Evolutionary conservation across 805 yeast species (phyloP).

Genomic region (Saccharomycopsis malanga): DNA sequence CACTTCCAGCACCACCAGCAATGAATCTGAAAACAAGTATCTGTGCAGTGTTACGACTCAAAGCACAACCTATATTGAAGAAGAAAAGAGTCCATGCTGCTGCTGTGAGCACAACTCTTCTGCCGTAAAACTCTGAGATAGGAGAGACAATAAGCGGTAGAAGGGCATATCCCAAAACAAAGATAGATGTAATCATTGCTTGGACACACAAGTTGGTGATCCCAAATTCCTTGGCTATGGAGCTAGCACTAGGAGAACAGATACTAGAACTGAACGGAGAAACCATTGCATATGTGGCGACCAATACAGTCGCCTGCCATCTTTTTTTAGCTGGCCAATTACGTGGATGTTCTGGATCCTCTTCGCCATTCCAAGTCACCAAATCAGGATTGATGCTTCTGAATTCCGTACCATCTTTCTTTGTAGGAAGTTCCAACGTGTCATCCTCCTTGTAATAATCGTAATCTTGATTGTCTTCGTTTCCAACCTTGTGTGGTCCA

Average conservation of each 20-base stretch:
- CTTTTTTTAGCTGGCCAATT: conserved; percentile 47
- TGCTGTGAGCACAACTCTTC: conserved; percentile 46
- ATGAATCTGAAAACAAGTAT: conserved; percentile 52
- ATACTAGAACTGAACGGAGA: conserved; percentile 60
- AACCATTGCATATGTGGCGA: conserved; percentile 47
- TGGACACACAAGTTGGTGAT: conserved; percentile 37
- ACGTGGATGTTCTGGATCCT: conserved; percentile 55
- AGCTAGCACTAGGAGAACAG: conserved; percentile 50
- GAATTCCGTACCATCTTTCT: conserved; percentile 46
- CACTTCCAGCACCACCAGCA: conserved; percentile 60
- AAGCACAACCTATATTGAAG: conserved; percentile 55
- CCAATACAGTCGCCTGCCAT: conserved; percentile 37
- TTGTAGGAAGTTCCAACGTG: conserved; percentile 25
- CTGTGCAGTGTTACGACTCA: conserved; percentile 47
- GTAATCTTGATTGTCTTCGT: neutral
- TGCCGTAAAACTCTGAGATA: conserved; percentile 58
- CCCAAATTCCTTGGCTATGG: conserved; percentile 39
- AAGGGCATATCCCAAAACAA: conserved; percentile 62
- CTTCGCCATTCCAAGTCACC: conserved; percentile 61
- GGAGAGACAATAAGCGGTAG: conserved; percentile 66
- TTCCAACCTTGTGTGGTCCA: no score
- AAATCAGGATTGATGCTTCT: conserved; percentile 53
- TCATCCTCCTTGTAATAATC: neutral
- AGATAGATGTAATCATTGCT: conserved; percentile 53
- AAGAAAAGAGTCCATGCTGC: conserved; percentile 42